Conservation (phyloP, 371 early-diverging fungal species). For the Mucor piriformis region DNA sequence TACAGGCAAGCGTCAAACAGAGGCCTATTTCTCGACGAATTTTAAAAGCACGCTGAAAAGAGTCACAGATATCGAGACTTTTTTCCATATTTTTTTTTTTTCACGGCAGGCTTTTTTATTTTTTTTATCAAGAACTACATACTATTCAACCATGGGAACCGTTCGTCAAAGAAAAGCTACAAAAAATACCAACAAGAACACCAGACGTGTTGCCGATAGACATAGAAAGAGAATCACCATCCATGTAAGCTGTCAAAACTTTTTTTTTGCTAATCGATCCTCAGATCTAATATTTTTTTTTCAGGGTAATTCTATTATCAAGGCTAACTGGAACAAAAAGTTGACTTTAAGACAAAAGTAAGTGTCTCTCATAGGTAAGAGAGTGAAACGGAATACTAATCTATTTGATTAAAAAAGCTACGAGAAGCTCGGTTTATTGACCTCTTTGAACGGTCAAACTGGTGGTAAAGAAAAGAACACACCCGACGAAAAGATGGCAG, state of each 20-base stretch:
- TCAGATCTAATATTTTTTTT: background rate
- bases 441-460: constrained; percentile 74
- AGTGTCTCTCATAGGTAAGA: background rate
- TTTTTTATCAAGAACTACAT: background rate
- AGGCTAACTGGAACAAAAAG: constrained; percentile 75
- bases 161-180: constrained; percentile 44
- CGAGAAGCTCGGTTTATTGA: constrained; percentile 72
- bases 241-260: constrained; percentile 33
- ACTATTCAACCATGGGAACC: constrained; percentile 38
- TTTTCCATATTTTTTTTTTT: background rate
- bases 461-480: constrained; percentile 64
- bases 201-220: constrained; percentile 59
- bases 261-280: background rate
- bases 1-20: too few species aligned
- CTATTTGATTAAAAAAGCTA: constrained; percentile 41
- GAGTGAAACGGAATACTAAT: background rate
- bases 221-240: constrained; percentile 55
- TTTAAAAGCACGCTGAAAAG: too few species aligned
- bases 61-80: background rate
- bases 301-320: constrained; percentile 63
- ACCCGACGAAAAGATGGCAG: constrained; percentile 24
- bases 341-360: constrained; percentile 81
- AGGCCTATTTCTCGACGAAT: too few species aligned
- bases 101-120: background rate
- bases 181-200: constrained; percentile 40